A percentile compares a stretch with the other conserved stretches of the same genome.
These are phyloP conservation scores for Pythium phragmiticola DNA, from an alignment of 352 stramenopile genomes.

Conservation along the genomic window DNA sequence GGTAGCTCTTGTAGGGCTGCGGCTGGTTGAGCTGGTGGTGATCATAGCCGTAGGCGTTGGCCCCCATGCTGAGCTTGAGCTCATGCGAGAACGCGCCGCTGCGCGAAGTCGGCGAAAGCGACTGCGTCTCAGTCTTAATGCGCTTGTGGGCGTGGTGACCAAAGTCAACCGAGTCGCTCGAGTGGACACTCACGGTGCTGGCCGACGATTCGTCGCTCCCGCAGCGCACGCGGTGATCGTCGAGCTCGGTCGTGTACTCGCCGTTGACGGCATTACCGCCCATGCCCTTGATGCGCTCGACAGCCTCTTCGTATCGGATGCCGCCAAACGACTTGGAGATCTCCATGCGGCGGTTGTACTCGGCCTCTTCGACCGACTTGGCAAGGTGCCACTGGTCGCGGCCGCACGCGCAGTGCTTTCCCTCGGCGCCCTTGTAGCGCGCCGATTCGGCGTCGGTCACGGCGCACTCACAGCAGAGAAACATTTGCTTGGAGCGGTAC, in stretches of 20 bases:
- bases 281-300: conserved; percentile 59
- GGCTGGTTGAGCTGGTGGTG: conserved; percentile 7
- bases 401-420: conserved; percentile 78
- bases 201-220: conserved; percentile 33
- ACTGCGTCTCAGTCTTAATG: conserved; percentile 23
- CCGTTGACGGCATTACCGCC: conserved; percentile 38
- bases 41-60: conserved; percentile 23
- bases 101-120: conserved; percentile 8
- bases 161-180: conserved; percentile 21
- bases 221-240: conserved; percentile 51
- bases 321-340: conserved; percentile 79
- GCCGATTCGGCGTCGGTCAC: conserved; percentile 40
- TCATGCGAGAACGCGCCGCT: conserved; percentile 19
- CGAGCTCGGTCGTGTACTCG: conserved; percentile 22
- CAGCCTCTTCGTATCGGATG: conserved; percentile 81
- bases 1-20: conserved; percentile 3
- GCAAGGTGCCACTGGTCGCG: conserved; percentile 83
- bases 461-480: conserved; percentile 80
- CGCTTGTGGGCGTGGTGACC: conserved; percentile 15
- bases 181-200: conserved; percentile 23
- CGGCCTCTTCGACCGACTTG: conserved; percentile 76
- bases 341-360: conserved; percentile 85
- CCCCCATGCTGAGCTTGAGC: conserved; percentile 28
- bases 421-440: conserved; percentile 77
- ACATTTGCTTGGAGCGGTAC: conserved; percentile 87